Base-by-base conservation (phyloP, 306 rosid species). In the Hippophae gyantsensis region DNA sequence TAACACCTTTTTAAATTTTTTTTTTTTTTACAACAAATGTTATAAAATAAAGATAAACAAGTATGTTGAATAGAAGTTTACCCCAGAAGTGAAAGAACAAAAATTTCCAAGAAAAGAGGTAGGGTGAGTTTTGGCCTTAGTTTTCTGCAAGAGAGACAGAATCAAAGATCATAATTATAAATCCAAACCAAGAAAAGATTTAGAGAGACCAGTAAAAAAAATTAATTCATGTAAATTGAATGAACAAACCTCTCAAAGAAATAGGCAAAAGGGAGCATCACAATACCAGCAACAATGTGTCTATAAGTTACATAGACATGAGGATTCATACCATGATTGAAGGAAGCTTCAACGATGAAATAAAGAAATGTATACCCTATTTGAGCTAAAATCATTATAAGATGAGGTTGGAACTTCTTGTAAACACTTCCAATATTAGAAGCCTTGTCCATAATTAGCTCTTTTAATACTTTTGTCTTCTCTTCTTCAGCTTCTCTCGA, bases 241-340 rank as follows among this genome's bases (percentile, higher is more conserved):
- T 40, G 13, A 13, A 41, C 5, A 10, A 72, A 90, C 96, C 96
- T 79, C 68, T 90, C 96, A 0, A 85, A 74, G 67, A 83, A 75
- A 64, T 83, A 90, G 43, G 96, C 98, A 60, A 90, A 81, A 51
- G 98, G 96, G 46, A 83, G 60, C 75, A 81, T 73, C 12, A 65
- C 67, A 5, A 85, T 26, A 2, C 76, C 77, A 8, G 83, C 76
- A 1, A 85, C 79, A 14, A 80, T n/a, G 49, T 87, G 89, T 1
- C 98, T 76, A 48, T 87, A 87, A 25, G 98, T 90, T 41, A 87
- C 63, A 57, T 85, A 82, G 43, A 87, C 87, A 42, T 76, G 78
- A 74, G 96, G 95, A 62, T 86, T 90, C 96, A 87, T 79, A 11
- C 98, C 98, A 78, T 81, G 96, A 42, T 85, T 85, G 83, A 90